Conservation (phyloP, 176 grass and related monocot species). For the Thinopyrum elongatum region DNA sequence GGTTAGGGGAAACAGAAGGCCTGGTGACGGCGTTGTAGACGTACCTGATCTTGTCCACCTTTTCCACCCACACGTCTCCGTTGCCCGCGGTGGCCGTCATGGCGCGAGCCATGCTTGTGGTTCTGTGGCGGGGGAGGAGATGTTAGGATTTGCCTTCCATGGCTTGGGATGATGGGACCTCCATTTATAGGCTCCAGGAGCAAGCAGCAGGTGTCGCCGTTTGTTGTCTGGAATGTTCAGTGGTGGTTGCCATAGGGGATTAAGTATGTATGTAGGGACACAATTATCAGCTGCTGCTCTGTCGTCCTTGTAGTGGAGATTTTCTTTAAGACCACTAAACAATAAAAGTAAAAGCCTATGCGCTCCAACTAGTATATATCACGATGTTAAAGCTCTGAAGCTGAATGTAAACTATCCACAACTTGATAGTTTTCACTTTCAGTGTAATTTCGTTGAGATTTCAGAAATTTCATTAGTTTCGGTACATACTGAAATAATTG, state of each 20-base stretch:
- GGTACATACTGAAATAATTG: no score
- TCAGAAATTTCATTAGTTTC: no score
- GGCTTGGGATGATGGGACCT: background rate
- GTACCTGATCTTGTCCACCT: conserved; percentile 27
- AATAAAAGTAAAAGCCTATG: background rate
- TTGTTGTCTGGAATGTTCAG: background rate
- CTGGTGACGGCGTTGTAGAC: conserved; percentile 16
- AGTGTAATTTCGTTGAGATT: no score
- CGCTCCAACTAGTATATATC: no score
- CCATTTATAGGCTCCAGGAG: conserved; percentile 35
- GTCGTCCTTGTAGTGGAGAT: background rate
- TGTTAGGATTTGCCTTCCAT: background rate
- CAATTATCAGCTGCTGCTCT: background rate
- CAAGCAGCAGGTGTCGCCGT: background rate
- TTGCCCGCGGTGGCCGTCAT: background rate
- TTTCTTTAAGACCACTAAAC: background rate
- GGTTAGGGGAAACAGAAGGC: background rate
- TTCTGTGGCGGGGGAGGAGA: background rate
- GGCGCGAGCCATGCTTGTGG: background rate
- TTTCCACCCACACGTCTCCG: conserved; percentile 29
- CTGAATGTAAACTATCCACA: no score
- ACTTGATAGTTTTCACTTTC: no score
- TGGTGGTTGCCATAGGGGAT: background rate
- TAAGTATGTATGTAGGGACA: background rate
- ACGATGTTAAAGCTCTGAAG: no score